phyloP scores from a whole-genome alignment of 768 basidiomycete species.

The Lactifluus piperatus region DNA sequence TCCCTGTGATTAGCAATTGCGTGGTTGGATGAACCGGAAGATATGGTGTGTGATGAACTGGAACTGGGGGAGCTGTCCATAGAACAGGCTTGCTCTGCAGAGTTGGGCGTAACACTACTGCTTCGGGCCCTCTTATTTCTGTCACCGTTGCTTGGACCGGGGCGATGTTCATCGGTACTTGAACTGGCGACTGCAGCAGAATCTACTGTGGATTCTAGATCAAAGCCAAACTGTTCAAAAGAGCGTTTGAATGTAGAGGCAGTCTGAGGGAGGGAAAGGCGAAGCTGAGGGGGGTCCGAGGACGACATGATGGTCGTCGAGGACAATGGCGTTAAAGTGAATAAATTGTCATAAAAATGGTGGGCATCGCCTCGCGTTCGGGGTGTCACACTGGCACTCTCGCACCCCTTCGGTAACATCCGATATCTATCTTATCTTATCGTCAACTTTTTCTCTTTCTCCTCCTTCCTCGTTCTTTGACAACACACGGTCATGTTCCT shows the following conservation, averaged over 20 bases:
- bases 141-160: slow-evolving; percentile 15
- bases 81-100: slow-evolving; percentile 7
- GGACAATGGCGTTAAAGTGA: slow-evolving; percentile 7
- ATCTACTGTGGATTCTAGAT: slow-evolving; percentile 39
- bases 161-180: slow-evolving; percentile 21
- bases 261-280: slow-evolving; percentile 41
- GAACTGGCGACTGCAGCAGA: slow-evolving; percentile 23
- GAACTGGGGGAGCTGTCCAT: slow-evolving; percentile 5
- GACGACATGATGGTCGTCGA: slow-evolving; percentile 25
- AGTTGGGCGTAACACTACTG: slow-evolving; percentile 10
- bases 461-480: neutral
- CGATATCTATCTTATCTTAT: neutral
- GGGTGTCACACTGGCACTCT: neutral
- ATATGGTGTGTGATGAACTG: slow-evolving; percentile 8
- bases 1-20: neutral
- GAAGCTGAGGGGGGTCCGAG: slow-evolving; percentile 40
- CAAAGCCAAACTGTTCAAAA: slow-evolving; percentile 49
- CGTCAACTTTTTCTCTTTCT: neutral
- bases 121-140: slow-evolving; percentile 20
- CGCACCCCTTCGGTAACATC: neutral
- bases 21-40: slow-evolving; percentile 5
- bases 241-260: slow-evolving; percentile 53
- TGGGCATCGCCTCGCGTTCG: neutral
- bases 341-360: neutral
- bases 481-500: slow-evolving; percentile 25